phyloP scores from a whole-genome alignment of 345 rosid genomes.

The Gynandropsis gynandra region DNA sequence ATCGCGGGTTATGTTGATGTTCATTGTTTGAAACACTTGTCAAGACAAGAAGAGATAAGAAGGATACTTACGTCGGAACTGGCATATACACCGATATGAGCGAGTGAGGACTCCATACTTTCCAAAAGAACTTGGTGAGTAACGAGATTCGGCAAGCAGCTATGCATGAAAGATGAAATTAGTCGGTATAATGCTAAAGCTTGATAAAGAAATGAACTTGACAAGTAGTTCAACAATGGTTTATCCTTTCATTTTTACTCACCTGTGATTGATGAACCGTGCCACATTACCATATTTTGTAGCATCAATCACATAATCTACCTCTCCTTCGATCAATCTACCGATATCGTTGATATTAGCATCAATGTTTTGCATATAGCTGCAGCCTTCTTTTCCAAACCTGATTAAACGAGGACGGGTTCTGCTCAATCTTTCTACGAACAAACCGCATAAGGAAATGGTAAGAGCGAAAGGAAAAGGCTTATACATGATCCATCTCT shows the following conservation, averaged over 20 bases:
- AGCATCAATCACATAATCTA: constrained; percentile 61
- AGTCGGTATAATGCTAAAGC: not conserved
- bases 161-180: constrained; percentile 26
- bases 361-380: constrained; percentile 56
- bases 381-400: constrained; percentile 49
- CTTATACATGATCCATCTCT: constrained; percentile 58
- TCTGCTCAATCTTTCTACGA: not conserved
- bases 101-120: constrained; percentile 73
- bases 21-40: not conserved
- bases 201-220: too few relatives aligned
- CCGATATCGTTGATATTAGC: constrained; percentile 72
- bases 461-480: constrained; percentile 8
- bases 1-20: too few relatives aligned
- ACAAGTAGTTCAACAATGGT: too few relatives aligned
- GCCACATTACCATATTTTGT: constrained; percentile 74
- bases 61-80: constrained; percentile 67
- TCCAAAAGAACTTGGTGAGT: constrained; percentile 77
- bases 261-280: constrained; percentile 97
- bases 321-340: constrained; percentile 68
- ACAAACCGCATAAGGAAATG: not conserved
- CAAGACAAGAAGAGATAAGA: constrained; percentile 4
- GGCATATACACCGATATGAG: constrained; percentile 90
- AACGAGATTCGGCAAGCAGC: constrained; percentile 86
- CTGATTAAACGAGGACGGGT: constrained; percentile 32
- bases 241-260: constrained; percentile 13